Evolutionary conservation across 805 yeast species (phyloP).

Genomic region (Gaillardinia entomophila): DNA sequence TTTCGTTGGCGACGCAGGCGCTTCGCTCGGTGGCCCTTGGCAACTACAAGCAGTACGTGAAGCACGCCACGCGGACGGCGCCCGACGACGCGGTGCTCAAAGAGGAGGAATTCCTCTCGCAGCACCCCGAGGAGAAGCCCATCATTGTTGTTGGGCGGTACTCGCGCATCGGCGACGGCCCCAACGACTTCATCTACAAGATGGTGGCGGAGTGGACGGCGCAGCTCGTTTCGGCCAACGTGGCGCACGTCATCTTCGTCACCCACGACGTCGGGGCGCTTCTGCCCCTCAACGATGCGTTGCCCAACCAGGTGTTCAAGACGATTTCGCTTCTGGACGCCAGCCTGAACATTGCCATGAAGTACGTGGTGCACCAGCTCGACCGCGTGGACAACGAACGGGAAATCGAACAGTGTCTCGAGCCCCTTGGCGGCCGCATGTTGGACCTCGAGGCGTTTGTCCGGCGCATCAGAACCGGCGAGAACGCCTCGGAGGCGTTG

Average conservation of each 20-base stretch:
- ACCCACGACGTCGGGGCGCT: slow-evolving; percentile 81
- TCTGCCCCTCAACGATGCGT: slow-evolving; percentile 58
- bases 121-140: slow-evolving; percentile 81
- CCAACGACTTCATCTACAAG: slow-evolving; percentile 60
- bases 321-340: slow-evolving; percentile 77
- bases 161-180: slow-evolving; percentile 43
- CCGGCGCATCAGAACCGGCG: slow-evolving; percentile 85
- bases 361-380: slow-evolving; percentile 60
- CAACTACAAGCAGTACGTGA: slow-evolving; percentile 25
- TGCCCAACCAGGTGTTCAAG: slow-evolving; percentile 86
- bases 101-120: slow-evolving; percentile 79
- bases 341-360: slow-evolving; percentile 58
- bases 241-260: slow-evolving; percentile 85
- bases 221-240: slow-evolving; percentile 62
- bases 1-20: slow-evolving; percentile 65
- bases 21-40: slow-evolving; percentile 54
- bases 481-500: slow-evolving; percentile 69
- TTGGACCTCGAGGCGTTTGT: slow-evolving; percentile 86
- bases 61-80: slow-evolving; percentile 11
- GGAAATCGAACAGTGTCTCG: slow-evolving; percentile 50
- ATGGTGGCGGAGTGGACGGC: slow-evolving; percentile 89
- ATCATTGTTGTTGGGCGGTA: slow-evolving; percentile 79
- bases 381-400: slow-evolving; percentile 17
- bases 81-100: slow-evolving; percentile 27
- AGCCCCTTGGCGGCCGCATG: slow-evolving; percentile 92